These are phyloP conservation scores for Aspergillus candidus DNA, from an alignment of 2,329 filamentous ascomycete genomes.

Conservation along the genomic window DNA sequence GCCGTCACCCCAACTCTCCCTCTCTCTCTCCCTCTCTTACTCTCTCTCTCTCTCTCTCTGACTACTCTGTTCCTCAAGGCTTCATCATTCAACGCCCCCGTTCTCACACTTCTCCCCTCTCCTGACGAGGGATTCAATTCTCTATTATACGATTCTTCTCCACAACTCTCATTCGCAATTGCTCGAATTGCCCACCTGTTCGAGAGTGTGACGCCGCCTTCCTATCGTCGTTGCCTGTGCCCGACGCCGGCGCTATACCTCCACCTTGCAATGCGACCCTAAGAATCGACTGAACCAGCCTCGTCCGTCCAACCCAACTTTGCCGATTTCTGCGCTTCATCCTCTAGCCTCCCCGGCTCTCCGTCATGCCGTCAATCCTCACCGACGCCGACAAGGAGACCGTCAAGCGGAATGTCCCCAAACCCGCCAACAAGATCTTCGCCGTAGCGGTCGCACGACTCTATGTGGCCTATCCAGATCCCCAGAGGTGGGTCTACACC, in stretches of 20 bases:
- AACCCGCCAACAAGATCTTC: conserved; percentile 93
- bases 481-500: conserved; percentile 84
- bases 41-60: no score
- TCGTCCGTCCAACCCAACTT: conserved; percentile 7
- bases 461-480: conserved; percentile 86
- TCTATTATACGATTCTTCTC: no score
- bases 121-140: no score
- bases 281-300: conserved; percentile 5
- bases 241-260: conserved; percentile 7
- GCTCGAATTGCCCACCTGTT: neutral
- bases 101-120: no score
- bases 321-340: conserved; percentile 4
- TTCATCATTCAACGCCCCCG: no score
- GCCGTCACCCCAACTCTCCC: no score
- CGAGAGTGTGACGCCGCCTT: conserved; percentile 1
- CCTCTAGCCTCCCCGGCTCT: conserved; percentile 7
- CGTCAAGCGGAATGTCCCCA: conserved; percentile 89
- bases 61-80: no score
- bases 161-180: no score
- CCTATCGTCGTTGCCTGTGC: conserved; percentile 11
- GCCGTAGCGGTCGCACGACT: conserved; percentile 89
- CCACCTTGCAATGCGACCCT: conserved; percentile 16
- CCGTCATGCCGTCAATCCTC: conserved; percentile 59
- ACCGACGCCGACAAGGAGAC: conserved; percentile 93
- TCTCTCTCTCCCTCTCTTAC: no score